These are phyloP conservation scores for Mortierella sp. DNA, from an alignment of 371 early-diverging fungal species.

Conservation along the genomic window DNA sequence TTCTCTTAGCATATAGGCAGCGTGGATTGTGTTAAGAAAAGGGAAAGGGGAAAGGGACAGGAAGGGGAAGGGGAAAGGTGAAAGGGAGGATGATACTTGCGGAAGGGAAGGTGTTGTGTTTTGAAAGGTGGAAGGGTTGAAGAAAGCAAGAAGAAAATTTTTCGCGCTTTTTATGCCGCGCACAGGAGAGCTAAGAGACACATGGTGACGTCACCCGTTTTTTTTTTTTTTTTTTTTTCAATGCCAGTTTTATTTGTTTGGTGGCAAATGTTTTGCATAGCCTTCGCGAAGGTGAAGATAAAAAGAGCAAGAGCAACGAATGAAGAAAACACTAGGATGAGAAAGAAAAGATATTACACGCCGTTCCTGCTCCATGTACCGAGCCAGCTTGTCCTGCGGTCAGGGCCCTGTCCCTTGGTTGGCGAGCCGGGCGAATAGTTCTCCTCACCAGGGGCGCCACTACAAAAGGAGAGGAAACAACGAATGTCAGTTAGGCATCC, in stretches of 20 bases:
- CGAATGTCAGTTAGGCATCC: neutral
- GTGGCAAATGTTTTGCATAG: no score
- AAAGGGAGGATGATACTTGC: constrained; percentile 1
- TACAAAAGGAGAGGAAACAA: neutral
- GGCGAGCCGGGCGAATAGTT: constrained; percentile 53
- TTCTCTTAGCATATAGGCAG: neutral
- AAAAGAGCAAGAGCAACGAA: no score
- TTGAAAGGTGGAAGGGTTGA: neutral
- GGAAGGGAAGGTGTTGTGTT: neutral
- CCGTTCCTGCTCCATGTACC: constrained; percentile 31
- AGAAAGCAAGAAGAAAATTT: constrained; percentile 6
- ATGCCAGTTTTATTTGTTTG: no score
- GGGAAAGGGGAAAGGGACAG: neutral
- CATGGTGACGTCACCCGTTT: no score
- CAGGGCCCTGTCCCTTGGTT: constrained; percentile 32
- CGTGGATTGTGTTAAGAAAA: no score
- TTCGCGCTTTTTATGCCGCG: constrained; percentile 5
- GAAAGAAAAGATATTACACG: constrained; percentile 23
- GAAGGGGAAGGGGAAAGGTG: neutral
- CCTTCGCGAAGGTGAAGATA: no score
- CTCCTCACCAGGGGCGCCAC: constrained; percentile 22
- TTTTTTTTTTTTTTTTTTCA: no score
- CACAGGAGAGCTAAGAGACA: no score
- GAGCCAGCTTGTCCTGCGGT: constrained; percentile 54
- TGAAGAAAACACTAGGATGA: no score